A percentile compares a stretch with the other conserved stretches of the same genome.
phyloP scores from a whole-genome alignment of 495 filamentous ascomycete genomes.

The Penicillium alfredii region DNA sequence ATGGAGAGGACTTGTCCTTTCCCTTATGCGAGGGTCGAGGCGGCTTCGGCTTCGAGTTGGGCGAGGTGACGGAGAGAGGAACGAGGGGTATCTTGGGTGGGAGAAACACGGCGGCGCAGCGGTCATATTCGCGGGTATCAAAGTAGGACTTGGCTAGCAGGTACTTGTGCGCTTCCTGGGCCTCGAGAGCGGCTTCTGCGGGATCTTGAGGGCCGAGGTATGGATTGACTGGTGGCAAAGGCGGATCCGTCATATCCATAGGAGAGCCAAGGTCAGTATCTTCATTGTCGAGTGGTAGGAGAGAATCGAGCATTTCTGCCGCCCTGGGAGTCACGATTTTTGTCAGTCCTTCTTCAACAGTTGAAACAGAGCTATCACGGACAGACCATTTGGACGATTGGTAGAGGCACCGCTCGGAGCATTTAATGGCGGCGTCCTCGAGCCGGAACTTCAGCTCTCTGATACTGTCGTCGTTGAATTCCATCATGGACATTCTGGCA shows the following conservation, averaged over 20 bases:
- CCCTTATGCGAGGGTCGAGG: slow-evolving; percentile 43
- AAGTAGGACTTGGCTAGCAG: slow-evolving; percentile 93
- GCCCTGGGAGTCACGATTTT: too few species aligned
- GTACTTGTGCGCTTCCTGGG: slow-evolving; percentile 72
- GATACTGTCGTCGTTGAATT: slow-evolving; percentile 36
- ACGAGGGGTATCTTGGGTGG: slow-evolving; percentile 64
- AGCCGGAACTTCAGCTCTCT: slow-evolving; percentile 56
- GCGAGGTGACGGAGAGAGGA: slow-evolving; percentile 45
- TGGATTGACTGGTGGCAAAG: slow-evolving; percentile 33
- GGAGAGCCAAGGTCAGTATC: slow-evolving; percentile 55
- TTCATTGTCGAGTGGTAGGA: slow-evolving; percentile 46
- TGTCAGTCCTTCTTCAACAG: too few species aligned
- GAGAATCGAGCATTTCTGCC: slow-evolving; percentile 84
- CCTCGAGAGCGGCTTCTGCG: slow-evolving; percentile 70
- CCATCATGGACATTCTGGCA: too few species aligned
- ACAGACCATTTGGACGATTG: slow-evolving; percentile 92
- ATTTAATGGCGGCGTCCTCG: slow-evolving; percentile 79
- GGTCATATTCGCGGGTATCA: slow-evolving; percentile 92
- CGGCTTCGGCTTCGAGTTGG: slow-evolving; percentile 36
- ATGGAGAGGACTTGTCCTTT: slow-evolving; percentile 47
- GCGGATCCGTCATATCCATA: slow-evolving; percentile 44
- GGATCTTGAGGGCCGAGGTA: slow-evolving; percentile 49
- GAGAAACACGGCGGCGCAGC: slow-evolving; percentile 85
- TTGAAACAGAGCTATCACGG: too few species aligned
- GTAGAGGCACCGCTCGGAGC: slow-evolving; percentile 91